Evolutionary conservation across 202 grass and related monocot species (phyloP), one percentile per base, ranked within the genome.

Genomic region (Schoenoplectus tabernaemontani): DNA sequence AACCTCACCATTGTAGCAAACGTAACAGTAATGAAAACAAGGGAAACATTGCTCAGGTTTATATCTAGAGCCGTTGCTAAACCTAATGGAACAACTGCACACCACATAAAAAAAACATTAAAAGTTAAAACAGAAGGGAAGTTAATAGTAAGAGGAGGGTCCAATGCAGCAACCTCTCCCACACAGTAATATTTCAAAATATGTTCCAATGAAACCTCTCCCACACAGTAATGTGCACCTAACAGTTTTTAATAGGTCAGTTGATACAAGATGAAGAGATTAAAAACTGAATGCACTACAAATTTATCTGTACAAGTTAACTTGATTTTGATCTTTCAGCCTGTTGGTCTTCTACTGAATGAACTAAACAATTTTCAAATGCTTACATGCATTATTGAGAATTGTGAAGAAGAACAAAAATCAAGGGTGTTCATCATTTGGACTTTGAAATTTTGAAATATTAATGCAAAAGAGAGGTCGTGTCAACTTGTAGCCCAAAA

Each of bases 1-100:
- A 87, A 89, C 44, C 78, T 68, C 89, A 98, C 96, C 96, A 98
- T 98, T 70, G 96, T 95, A 89, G 96, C 96, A 87, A 98, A 98
- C 78, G 96, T 95, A 83, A 98, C 96, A 7, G 90, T 89, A 84
- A 98, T 95, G 85, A 95, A 98, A 86, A 95, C 91, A 78, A 98
- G 91, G 66, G 96, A 92, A 84, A 92, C 67, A 85, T 98, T 98
- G 88, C 91, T 98, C 81, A 98, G 80, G 84, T 98, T 95, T 82
- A 98, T 86, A 86, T 98, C 95, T 53, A 98, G 83, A 64, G 95
- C 95, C 67, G 91, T 95, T 86, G 82, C 95, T 77, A 98, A 82
- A 85, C 91, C 91, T 88, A 92, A 94, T 46, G 95, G 95, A 24
- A 92, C 82, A 92, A 92, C 95, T 98, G 89, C 89, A 92, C 50